Conservation (phyloP, 2,329 filamentous ascomycete genomes). For the Endoconidiophora polonica region DNA sequence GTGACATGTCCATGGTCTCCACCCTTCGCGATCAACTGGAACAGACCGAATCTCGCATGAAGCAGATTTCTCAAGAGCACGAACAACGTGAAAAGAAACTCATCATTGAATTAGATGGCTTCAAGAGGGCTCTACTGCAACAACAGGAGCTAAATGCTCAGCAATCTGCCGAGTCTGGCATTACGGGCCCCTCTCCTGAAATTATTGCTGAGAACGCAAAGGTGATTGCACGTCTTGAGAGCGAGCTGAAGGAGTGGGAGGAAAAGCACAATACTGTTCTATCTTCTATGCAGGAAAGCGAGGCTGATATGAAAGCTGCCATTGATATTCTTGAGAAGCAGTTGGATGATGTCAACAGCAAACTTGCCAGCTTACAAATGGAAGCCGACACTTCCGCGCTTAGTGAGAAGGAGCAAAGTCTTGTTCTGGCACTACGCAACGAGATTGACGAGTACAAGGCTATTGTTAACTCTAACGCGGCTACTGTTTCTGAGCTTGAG, state of each 20-base stretch:
- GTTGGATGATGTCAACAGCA: constrained; percentile 35
- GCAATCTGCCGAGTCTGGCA: not conserved
- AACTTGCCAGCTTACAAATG: constrained; percentile 28
- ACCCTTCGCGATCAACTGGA: constrained; percentile 77
- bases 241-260: constrained; percentile 60
- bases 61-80: constrained; percentile 55
- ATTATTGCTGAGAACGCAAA: constrained; percentile 8
- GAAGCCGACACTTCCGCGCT: constrained; percentile 26
- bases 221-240: constrained; percentile 44
- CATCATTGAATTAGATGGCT: constrained; percentile 47
- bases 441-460: constrained; percentile 72
- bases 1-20: constrained; percentile 83
- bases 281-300: constrained; percentile 52
- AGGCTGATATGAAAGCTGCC: constrained; percentile 54
- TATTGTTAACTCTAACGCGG: constrained; percentile 50
- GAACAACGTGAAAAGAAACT: constrained; percentile 61
- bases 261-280: constrained; percentile 56
- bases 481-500: constrained; percentile 59
- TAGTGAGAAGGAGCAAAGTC: constrained; percentile 37
- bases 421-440: constrained; percentile 45
- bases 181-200: constrained; percentile 5
- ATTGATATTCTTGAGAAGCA: constrained; percentile 56
- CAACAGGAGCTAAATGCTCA: constrained; percentile 5
- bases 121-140: constrained; percentile 11
- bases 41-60: constrained; percentile 68